Conservation (phyloP, 805 yeast genomes). For the Yarrowia sp. region DNA sequence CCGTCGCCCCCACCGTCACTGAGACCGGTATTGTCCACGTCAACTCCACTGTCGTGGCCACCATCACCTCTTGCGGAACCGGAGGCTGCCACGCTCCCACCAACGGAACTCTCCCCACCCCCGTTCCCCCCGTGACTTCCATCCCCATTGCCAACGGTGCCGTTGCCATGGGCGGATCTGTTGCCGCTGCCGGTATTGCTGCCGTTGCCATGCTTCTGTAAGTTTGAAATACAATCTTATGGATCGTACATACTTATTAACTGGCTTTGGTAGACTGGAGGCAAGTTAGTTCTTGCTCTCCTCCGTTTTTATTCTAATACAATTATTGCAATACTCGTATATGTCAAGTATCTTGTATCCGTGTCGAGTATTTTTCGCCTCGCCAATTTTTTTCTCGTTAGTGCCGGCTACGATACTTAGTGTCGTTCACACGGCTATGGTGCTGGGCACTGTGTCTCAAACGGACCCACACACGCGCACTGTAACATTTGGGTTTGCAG, state of each 20-base stretch:
- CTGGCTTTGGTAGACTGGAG: conserved; percentile 13
- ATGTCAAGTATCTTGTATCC: too few relatives aligned
- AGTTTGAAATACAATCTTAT: conserved; percentile 13
- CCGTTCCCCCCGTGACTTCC: conserved; percentile 27
- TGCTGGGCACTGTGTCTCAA: background rate
- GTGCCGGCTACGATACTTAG: background rate
- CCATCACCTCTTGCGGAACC: conserved; percentile 38
- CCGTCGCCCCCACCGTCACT: conserved; percentile 15
- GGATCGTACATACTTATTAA: conserved; percentile 13
- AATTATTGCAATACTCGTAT: too few relatives aligned
- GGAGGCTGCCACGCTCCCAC: conserved; percentile 29
- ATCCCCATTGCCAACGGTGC: conserved; percentile 38
- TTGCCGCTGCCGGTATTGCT: conserved; percentile 25
- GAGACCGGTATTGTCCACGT: conserved; percentile 18
- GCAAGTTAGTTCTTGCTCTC: conserved; percentile 2
- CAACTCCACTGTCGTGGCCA: conserved; percentile 34
- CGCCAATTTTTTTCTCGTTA: background rate
- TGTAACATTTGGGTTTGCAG: background rate
- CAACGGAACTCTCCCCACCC: conserved; percentile 31
- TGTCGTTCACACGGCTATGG: background rate
- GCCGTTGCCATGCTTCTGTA: conserved; percentile 35
- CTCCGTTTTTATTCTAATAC: conserved; percentile 18
- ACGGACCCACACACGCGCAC: conserved; percentile 16
- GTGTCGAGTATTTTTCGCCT: too few relatives aligned
- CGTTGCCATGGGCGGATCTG: conserved; percentile 27